phyloP scores from a whole-genome alignment of 2,329 filamentous ascomycete genomes.

The Dryadomyces sulphureus region DNA sequence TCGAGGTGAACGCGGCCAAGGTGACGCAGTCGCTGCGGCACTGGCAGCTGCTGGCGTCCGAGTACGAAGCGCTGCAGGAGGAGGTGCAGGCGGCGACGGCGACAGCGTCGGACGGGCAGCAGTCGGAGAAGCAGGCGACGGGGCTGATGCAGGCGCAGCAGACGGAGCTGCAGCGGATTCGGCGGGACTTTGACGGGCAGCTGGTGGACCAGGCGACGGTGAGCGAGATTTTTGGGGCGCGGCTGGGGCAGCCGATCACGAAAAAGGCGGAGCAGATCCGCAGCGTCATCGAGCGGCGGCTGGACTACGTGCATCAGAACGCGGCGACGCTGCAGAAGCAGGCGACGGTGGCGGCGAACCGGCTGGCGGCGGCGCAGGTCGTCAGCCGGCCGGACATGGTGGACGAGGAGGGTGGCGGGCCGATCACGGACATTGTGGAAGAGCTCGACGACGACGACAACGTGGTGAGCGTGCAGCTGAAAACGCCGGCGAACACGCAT shows the following conservation, averaged over 20 bases:
- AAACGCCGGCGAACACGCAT: conserved; percentile 52
- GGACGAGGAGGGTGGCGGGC: conserved; percentile 44
- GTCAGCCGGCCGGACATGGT: conserved; percentile 38
- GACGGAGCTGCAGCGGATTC: conserved; percentile 42
- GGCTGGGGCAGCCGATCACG: conserved; percentile 17
- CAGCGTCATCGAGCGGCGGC: conserved; percentile 54
- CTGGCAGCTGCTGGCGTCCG: conserved; percentile 83
- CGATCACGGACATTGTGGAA: conserved; percentile 83
- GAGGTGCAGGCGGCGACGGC: conserved; percentile 36
- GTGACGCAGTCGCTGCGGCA: conserved; percentile 64
- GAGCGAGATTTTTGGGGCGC: conserved; percentile 29
- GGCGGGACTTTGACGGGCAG: conserved; percentile 44
- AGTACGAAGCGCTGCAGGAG: conserved; percentile 81
- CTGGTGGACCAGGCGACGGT: conserved; percentile 46
- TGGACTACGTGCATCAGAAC: conserved; percentile 84
- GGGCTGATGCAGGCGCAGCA: conserved; percentile 22
- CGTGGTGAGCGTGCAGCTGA: conserved; percentile 52
- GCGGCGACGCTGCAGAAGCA: conserved; percentile 60
- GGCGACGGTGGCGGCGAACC: conserved; percentile 52
- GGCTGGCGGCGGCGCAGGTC: conserved; percentile 48
- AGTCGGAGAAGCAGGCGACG: neutral
- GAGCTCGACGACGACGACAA: conserved; percentile 85
- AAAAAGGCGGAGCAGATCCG: conserved; percentile 49
- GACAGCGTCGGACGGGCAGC: neutral
- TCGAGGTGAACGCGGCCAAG: conserved; percentile 62